These are phyloP conservation scores for Aspergillus sp. DNA, from an alignment of 2,329 filamentous ascomycete species.

Conservation along the genomic window DNA sequence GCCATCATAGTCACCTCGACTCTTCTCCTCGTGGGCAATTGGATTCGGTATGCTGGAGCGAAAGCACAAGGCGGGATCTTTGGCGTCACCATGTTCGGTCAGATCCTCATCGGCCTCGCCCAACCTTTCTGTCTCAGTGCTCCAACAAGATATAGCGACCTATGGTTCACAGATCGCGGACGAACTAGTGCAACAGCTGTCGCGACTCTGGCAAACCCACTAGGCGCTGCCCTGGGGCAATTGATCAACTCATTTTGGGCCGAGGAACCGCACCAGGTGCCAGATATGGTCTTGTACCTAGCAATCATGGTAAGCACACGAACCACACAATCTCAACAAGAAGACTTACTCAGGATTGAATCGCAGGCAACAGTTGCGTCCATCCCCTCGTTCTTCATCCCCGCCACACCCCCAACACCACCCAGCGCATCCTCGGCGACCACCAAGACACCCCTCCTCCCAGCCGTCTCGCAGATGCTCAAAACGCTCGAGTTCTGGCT, in stretches of 20 bases:
- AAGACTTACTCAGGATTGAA: background rate
- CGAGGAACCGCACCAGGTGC: conserved; percentile 65
- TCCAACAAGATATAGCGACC: conserved; percentile 86
- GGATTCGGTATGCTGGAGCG: conserved; percentile 82
- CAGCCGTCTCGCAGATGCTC: conserved; percentile 60
- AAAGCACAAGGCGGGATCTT: conserved; percentile 65
- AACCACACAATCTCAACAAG: background rate
- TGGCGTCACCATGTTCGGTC: conserved; percentile 82
- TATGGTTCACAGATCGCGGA: conserved; percentile 89
- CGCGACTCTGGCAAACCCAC: conserved; percentile 82
- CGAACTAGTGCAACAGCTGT: conserved; percentile 87
- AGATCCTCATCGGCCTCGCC: conserved; percentile 84
- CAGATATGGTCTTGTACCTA: conserved; percentile 82
- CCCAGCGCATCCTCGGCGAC: conserved; percentile 69
- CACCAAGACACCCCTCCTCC: conserved; percentile 56
- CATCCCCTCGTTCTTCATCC: conserved; percentile 81
- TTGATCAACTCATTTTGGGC: conserved; percentile 82
- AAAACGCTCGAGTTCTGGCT: conserved; percentile 76
- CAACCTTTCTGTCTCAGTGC: conserved; percentile 92
- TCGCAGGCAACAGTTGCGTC: conserved; percentile 64
- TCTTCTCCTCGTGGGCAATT: conserved; percentile 81
- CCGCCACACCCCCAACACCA: conserved; percentile 75
- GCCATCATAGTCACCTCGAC: conserved; percentile 75
- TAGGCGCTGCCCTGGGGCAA: conserved; percentile 87
- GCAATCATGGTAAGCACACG: conserved; percentile 71